A percentile compares a stretch with the other conserved stretches of the same genome.
These are phyloP conservation scores for Juglanconis juglandina DNA, from an alignment of 2,329 filamentous ascomycete species.

Conservation along the genomic window DNA sequence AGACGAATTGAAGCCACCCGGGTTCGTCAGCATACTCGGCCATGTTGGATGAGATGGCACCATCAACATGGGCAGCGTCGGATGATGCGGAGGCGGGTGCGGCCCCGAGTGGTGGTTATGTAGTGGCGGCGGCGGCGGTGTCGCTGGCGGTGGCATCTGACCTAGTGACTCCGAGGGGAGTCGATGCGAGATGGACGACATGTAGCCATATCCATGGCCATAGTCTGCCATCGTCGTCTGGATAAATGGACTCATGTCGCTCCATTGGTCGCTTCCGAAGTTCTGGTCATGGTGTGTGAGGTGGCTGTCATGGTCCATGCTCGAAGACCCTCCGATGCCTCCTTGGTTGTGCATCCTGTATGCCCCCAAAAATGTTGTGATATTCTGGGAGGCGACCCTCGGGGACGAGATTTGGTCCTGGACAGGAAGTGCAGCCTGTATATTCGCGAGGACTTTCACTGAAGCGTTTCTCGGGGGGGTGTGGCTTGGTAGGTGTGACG, in stretches of 20 bases:
- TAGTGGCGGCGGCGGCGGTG: constrained; percentile 55
- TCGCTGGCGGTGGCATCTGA: constrained; percentile 52
- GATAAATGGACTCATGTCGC: constrained; percentile 59
- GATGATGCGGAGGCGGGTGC: constrained; percentile 40
- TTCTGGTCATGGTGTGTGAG: constrained; percentile 39
- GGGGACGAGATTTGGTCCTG: not conserved
- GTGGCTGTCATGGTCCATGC: constrained; percentile 45
- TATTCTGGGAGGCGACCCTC: not conserved
- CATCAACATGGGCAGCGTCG: constrained; percentile 65
- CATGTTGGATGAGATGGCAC: constrained; percentile 66
- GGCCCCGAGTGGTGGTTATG: constrained; percentile 48
- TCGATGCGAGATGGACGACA: constrained; percentile 45
- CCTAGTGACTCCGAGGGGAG: constrained; percentile 48
- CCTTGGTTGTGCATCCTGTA: constrained; percentile 44
- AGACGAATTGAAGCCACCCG: constrained; percentile 57
- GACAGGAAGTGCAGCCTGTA: not conserved
- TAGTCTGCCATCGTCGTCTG: constrained; percentile 71
- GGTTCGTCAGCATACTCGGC: constrained; percentile 79
- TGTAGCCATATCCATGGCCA: constrained; percentile 53
- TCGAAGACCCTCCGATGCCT: constrained; percentile 36
- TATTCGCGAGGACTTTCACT: constrained; percentile 1
- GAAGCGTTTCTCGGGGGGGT: not conserved
- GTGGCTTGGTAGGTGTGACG: constrained; percentile 21
- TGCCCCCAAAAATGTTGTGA: constrained; percentile 9
- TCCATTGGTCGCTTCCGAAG: constrained; percentile 50